Conservation (phyloP, 257 asterid genomes). For the Ajuga chamaepitys region DNA sequence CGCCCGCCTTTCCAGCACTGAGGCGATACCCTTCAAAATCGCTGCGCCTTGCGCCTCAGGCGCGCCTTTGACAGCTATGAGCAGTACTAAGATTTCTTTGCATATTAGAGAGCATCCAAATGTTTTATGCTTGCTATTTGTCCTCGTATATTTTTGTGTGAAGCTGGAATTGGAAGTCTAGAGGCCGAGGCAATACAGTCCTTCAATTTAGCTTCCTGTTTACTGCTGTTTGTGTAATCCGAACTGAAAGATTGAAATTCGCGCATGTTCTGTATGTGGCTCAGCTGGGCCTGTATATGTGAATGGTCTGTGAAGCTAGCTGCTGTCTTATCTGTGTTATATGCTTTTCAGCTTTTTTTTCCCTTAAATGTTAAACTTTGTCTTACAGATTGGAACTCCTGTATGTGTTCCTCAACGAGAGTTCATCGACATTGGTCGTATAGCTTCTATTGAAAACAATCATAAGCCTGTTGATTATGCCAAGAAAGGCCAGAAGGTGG, state of each 20-base stretch:
- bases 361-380: not conserved
- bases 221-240: too few species aligned
- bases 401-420: slow-evolving; percentile 78
- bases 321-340: not conserved
- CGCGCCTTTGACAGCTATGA: too few species aligned
- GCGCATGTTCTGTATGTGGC: not conserved
- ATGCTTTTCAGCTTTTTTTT: not conserved
- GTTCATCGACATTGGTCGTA: slow-evolving; percentile 78
- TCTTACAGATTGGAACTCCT: slow-evolving; percentile 63
- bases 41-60: too few species aligned
- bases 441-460: slow-evolving; percentile 88
- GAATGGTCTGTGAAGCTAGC: not conserved
- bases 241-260: not conserved
- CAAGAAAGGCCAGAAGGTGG: slow-evolving; percentile 85
- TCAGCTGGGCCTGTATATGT: not conserved
- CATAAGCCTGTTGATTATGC: slow-evolving; percentile 86
- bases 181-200: not conserved
- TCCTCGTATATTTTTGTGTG: not conserved
- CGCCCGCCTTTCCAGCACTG: too few species aligned
- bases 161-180: not conserved
- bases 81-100: too few species aligned
- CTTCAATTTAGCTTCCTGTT: not conserved
- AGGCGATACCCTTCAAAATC: too few species aligned
- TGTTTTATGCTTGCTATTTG: not conserved
- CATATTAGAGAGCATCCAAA: not conserved